Conservation (phyloP, 306 rosid genomes). For the Dryas drummondii region DNA sequence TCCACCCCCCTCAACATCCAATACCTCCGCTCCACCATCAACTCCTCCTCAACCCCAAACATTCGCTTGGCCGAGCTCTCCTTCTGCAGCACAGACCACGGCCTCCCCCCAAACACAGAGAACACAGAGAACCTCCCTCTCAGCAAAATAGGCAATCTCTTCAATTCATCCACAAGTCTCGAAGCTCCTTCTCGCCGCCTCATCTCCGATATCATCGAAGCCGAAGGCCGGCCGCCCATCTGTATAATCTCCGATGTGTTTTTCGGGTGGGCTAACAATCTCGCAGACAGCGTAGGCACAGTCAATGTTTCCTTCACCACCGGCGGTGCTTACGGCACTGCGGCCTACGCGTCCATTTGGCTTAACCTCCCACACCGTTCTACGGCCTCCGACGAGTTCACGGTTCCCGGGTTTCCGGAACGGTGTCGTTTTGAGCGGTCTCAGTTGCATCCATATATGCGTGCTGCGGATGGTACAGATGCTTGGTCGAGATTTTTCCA, state of each 20-base stretch:
- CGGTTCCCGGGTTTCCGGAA: conserved; percentile 63
- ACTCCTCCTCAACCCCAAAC: neutral
- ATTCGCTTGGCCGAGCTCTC: conserved; percentile 49
- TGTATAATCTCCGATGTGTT: conserved; percentile 55
- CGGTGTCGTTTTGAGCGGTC: conserved; percentile 45
- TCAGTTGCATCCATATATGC: conserved; percentile 40
- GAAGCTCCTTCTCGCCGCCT: conserved; percentile 46
- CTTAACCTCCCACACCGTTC: conserved; percentile 54
- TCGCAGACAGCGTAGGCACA: conserved; percentile 43
- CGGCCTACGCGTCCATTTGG: conserved; percentile 51
- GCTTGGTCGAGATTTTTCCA: conserved; percentile 54
- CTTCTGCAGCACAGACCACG: too few relatives aligned
- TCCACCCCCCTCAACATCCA: conserved; percentile 57
- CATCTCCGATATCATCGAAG: conserved; percentile 33
- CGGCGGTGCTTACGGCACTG: conserved; percentile 5
- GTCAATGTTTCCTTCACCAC: conserved; percentile 52
- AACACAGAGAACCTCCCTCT: conserved; percentile 47
- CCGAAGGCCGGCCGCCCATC: conserved; percentile 49
- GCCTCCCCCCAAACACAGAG: too few relatives aligned
- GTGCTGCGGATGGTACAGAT: conserved; percentile 60
- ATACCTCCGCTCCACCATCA: conserved; percentile 45
- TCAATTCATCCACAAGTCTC: conserved; percentile 40
- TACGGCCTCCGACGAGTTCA: conserved; percentile 42
- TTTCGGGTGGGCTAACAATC: conserved; percentile 50
- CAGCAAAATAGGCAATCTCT: conserved; percentile 13